A percentile compares a stretch with the other conserved stretches of the same genome.
Evolutionary conservation across 129 eudicot species (phyloP).

Genomic region (Oenanthe sinensis): DNA sequence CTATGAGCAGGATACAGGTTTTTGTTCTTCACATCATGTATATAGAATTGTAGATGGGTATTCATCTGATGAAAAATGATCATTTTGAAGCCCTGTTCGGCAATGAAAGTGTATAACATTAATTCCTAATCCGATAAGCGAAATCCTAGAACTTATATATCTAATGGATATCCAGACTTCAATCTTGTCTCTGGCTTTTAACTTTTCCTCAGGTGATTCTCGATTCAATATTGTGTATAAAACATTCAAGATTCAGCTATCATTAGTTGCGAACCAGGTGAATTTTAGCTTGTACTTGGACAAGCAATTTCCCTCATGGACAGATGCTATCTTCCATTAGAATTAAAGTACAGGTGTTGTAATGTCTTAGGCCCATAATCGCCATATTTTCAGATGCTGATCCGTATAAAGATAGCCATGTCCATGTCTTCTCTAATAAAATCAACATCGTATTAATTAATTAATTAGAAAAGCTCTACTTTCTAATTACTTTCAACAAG

Average conservation of each 20-base stretch:
- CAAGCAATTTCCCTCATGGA: not conserved
- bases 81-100: constrained; percentile 43
- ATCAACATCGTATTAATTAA: not conserved
- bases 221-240: too few relatives aligned
- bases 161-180: not conserved
- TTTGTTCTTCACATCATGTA: constrained; percentile 22
- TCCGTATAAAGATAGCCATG: not conserved
- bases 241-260: too few relatives aligned
- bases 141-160: constrained; percentile 18
- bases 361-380: not conserved
- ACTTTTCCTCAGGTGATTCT: too few relatives aligned
- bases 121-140: constrained; percentile 18
- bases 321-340: not conserved
- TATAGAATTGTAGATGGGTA: constrained; percentile 4
- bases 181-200: too few relatives aligned
- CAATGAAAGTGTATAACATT: constrained; percentile 17
- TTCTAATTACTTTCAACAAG: not conserved
- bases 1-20: constrained; percentile 22
- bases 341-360: not conserved
- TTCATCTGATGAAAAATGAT: constrained; percentile 26
- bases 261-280: not conserved
- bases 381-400: not conserved
- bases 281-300: not conserved
- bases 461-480: not conserved
- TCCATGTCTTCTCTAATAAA: not conserved